phyloP scores from a whole-genome alignment of 495 filamentous ascomycete genomes.

The Annulohypoxylon maeteangense region DNA sequence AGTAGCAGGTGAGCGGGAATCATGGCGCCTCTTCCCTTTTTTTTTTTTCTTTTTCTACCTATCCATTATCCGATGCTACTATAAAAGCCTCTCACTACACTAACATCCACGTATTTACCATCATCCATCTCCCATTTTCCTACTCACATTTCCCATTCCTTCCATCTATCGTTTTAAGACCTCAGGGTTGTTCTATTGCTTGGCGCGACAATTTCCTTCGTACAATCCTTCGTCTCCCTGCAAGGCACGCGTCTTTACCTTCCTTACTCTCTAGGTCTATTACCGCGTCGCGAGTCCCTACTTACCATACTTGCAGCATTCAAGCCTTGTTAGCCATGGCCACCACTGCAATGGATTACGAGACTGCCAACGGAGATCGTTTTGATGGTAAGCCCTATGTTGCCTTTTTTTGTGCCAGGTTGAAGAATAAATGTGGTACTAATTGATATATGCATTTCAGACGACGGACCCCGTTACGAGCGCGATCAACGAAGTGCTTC shows the following conservation, averaged over 20 bases:
- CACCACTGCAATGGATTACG: constrained; percentile 79
- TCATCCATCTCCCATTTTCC: constrained; percentile 5
- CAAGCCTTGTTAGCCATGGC: constrained; percentile 54
- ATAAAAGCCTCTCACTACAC: constrained; percentile 32
- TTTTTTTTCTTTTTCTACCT: constrained; percentile 39
- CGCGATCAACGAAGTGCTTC: constrained; percentile 91
- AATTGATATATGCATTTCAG: constrained; percentile 52
- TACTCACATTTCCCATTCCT: not conserved
- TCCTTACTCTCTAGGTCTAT: constrained; percentile 25
- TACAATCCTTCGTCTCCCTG: not conserved
- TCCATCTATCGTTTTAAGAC: constrained; percentile 15
- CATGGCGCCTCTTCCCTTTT: constrained; percentile 14
- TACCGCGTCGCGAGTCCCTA: constrained; percentile 30
- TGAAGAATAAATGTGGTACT: constrained; percentile 8
- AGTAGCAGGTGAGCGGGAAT: constrained; percentile 34
- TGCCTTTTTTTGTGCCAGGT: not conserved
- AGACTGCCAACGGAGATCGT: constrained; percentile 80
- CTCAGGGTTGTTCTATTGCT: not conserved
- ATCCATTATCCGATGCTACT: constrained; percentile 35
- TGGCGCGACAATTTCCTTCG: constrained; percentile 15
- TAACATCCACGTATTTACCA: constrained; percentile 27
- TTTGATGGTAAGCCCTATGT: constrained; percentile 76
- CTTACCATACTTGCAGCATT: constrained; percentile 37
- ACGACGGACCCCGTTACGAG: constrained; percentile 80
- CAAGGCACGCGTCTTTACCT: constrained; percentile 37